Base-by-base conservation (phyloP, 345 rosid genomes). In the Syzygium aqueum region DNA sequence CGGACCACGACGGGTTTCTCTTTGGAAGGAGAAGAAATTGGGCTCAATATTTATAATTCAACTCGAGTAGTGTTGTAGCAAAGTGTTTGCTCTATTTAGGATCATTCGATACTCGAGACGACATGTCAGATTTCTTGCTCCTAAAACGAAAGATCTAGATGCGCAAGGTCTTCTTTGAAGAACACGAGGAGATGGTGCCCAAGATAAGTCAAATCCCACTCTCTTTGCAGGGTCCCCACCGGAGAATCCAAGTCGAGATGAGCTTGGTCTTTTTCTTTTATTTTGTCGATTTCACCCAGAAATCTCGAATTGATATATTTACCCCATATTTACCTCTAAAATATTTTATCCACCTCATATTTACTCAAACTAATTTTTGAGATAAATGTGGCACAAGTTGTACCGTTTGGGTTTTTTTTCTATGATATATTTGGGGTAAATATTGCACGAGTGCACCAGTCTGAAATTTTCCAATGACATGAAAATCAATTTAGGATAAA, bases 341-440 rank as follows among this genome's bases (percentile, higher is more conserved):
- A 10, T 25, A 10, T 25, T 57, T 57, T 57, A 3, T 10, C 1
- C 0, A 0, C 30, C 22, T 16, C 11, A 28, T 40, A 30, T 65
- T 7, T 65, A 9, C 77, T 65, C 40, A 65, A 65, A 65, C 4
- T 65, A 65, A 28, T 28, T 28, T 28, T 28, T 28, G 16, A 17
- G 37, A 28, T 65, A 28, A 65, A 28, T 65, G 33, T 2, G 1
- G 16, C 30, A 8, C 27, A 17, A 19, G 2, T 28, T 53, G 21
- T 16, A 53, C 19, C 8, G 1, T 53, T 53, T 50, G 51, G 8
- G 11, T 25, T 65, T 65, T 65, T 53, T 28, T 28, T 65, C n/a
- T 28, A 15, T 63, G 2, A 28, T 5, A 16, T 5, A 15, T 65
- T 63, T 3, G 7, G 19, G 6, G 19, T 28, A 14, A n/a, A 63